Evolutionary conservation across 2,329 filamentous ascomycete species (phyloP).

Genomic region (Bertia moriformis): DNA sequence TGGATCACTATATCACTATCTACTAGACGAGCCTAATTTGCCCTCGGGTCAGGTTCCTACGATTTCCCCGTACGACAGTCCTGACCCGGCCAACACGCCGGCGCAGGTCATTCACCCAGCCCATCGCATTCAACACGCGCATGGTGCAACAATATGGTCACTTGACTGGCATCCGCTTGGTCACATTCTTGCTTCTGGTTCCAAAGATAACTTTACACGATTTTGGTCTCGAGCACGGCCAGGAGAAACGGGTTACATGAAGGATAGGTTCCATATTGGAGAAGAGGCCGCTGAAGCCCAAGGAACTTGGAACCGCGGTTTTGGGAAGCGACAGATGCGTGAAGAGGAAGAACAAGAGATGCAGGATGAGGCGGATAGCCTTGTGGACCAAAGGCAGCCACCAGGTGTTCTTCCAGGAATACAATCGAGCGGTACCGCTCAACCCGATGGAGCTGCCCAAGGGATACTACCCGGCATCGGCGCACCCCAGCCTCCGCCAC

Average conservation of each 20-base stretch:
- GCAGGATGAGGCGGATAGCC: slow-evolving; percentile 50
- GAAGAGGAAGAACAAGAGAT: slow-evolving; percentile 51
- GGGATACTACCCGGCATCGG: not conserved
- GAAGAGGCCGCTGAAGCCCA: slow-evolving; percentile 52
- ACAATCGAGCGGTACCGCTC: not conserved
- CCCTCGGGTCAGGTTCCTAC: slow-evolving; percentile 29
- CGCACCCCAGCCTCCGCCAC: not conserved
- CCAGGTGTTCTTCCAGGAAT: not conserved
- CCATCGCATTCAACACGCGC: slow-evolving; percentile 46
- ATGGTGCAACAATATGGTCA: slow-evolving; percentile 54
- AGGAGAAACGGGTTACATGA: slow-evolving; percentile 45
- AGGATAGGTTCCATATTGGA: slow-evolving; percentile 54
- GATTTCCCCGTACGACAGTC: slow-evolving; percentile 2
- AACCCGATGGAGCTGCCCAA: not conserved
- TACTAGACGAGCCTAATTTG: slow-evolving; percentile 42
- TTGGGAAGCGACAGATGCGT: slow-evolving; percentile 35
- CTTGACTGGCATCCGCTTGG: slow-evolving; percentile 58
- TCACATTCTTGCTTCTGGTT: slow-evolving; percentile 54
- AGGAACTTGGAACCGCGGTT: slow-evolving; percentile 42
- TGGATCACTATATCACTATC: slow-evolving; percentile 49
- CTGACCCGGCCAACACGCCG: slow-evolving; percentile 37
- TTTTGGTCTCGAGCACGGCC: slow-evolving; percentile 56
- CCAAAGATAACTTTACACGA: slow-evolving; percentile 55
- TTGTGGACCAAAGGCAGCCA: slow-evolving; percentile 38
- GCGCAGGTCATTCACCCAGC: slow-evolving; percentile 52